A percentile compares a stretch with the other conserved stretches of the same genome.
These are phyloP conservation scores for Xanthoceras sorbifolium DNA, from an alignment of 345 rosid species.

Conservation along the genomic window DNA sequence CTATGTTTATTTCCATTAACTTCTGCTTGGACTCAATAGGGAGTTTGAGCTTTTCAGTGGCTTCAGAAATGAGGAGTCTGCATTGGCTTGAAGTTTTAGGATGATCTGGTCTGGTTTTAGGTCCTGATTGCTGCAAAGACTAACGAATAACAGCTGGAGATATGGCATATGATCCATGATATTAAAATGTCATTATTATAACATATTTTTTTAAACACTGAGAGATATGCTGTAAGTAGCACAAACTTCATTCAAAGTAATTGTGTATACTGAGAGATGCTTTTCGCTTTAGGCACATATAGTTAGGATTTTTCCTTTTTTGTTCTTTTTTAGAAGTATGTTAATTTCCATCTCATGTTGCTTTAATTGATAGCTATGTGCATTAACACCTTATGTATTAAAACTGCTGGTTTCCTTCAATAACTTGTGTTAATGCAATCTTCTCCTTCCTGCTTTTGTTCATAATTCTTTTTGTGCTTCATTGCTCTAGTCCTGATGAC, in stretches of 20 bases:
- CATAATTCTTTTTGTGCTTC: neutral
- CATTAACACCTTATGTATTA: neutral
- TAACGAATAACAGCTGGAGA: neutral
- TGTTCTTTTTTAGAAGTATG: neutral
- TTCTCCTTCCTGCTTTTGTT: neutral
- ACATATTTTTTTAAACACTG: neutral
- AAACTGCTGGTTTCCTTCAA: neutral
- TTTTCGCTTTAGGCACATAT: neutral
- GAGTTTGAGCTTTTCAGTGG: neutral
- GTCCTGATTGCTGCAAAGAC: neutral
- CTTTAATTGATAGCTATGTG: neutral
- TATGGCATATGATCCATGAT: neutral
- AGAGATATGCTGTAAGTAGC: neutral
- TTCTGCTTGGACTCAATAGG: neutral
- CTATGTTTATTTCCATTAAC: neutral
- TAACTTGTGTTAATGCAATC: neutral
- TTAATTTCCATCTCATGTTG: neutral
- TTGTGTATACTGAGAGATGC: neutral
- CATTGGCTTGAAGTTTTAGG: neutral
- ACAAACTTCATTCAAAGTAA: neutral
- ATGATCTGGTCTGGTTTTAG: neutral
- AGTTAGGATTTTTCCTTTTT: neutral
- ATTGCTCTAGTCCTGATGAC: too few relatives aligned
- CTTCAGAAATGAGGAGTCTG: neutral
- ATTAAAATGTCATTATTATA: neutral